A percentile compares a stretch with the other conserved stretches of the same genome.
phyloP scores from a whole-genome alignment of 1,284 basidiomycete genomes.

The Cutaneotrichosporon curvatum region DNA sequence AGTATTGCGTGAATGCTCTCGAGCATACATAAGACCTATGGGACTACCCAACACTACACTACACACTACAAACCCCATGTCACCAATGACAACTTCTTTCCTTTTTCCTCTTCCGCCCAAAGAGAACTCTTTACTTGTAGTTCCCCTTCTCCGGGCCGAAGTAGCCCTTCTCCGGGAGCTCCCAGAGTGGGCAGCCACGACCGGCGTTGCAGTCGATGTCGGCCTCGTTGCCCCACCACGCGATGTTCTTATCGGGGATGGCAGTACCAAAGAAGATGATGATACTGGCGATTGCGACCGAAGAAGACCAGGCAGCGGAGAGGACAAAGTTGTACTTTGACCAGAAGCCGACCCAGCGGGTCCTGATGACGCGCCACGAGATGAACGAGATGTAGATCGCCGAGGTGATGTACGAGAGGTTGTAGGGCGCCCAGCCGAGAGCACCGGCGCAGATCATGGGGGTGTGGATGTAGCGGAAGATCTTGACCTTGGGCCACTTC shows the following conservation, averaged over 20 bases:
- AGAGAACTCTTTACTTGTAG: no score
- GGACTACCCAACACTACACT: no score
- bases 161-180: constrained; percentile 12
- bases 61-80: no score
- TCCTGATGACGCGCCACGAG: constrained; percentile 35
- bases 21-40: no score
- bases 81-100: no score
- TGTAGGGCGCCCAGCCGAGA: constrained; percentile 18
- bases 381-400: constrained; percentile 10
- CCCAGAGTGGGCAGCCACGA: constrained; percentile 6
- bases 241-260: constrained; percentile 7
- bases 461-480: constrained; percentile 12
- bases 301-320: constrained; percentile 37
- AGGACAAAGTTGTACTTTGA: constrained; percentile 38
- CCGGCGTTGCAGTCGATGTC: constrained; percentile 12
- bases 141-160: constrained; percentile 15
- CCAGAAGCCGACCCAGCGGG: constrained; percentile 38
- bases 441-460: constrained; percentile 10
- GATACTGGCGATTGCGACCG: constrained; percentile 34
- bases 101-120: no score
- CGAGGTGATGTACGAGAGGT: constrained; percentile 15
- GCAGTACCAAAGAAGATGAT: constrained; percentile 34
- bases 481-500: constrained; percentile 2
- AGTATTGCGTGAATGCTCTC: no score
- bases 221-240: constrained; percentile 22